Percentiles rank a stretch among this genome's conserved stretches.
phyloP scores from a whole-genome alignment of 2,329 filamentous ascomycete genomes.

The Kalaharituber pfeilii region DNA sequence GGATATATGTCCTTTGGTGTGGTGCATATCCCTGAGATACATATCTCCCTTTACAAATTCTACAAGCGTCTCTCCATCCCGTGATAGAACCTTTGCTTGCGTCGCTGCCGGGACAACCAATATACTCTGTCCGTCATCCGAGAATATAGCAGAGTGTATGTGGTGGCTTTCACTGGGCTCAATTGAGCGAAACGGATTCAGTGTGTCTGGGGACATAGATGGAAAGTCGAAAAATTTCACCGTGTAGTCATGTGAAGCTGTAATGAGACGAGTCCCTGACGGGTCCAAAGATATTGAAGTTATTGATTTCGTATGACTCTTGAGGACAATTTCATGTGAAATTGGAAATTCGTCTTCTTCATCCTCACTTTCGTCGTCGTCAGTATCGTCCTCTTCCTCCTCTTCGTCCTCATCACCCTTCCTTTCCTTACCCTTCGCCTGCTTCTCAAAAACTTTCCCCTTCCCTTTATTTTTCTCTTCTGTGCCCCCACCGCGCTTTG shows the following conservation, averaged over 20 bases:
- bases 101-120: conserved; percentile 77
- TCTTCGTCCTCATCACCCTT: conserved; percentile 2
- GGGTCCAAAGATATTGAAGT: conserved; percentile 73
- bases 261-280: conserved; percentile 66
- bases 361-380: conserved; percentile 41
- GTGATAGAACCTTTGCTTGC: conserved; percentile 73
- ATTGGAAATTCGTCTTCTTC: conserved; percentile 69
- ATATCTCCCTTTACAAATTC: conserved; percentile 97
- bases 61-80: conserved; percentile 69
- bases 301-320: conserved; percentile 76
- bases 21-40: conserved; percentile 93
- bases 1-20: conserved; percentile 91
- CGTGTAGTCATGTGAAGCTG: conserved; percentile 79
- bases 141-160: conserved; percentile 68
- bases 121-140: conserved; percentile 29
- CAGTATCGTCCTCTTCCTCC: conserved; percentile 28
- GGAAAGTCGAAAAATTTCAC: conserved; percentile 91
- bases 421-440: conserved; percentile 22
- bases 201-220: conserved; percentile 84
- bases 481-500: conserved; percentile 10
- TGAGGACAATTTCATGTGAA: conserved; percentile 81
- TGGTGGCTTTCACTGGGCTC: conserved; percentile 77
- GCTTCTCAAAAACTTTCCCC: no score
- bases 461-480: conserved; percentile 16
- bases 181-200: conserved; percentile 81